Percentiles rank a stretch among this genome's conserved stretches.
phyloP scores from a whole-genome alignment of 495 filamentous ascomycete genomes.

The Talaromyces nanjingensis region DNA sequence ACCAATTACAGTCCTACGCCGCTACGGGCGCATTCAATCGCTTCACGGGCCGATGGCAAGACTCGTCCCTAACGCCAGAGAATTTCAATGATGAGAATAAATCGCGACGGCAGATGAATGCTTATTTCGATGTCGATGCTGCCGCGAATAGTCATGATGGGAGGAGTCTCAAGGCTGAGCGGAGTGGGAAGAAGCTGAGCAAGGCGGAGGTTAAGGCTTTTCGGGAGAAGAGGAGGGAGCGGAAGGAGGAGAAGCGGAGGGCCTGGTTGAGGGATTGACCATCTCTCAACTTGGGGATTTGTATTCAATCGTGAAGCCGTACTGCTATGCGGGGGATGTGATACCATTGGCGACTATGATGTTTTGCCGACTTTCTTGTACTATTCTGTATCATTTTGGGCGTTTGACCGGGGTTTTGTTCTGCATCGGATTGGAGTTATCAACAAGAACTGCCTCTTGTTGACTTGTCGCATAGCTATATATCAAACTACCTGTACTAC shows the following conservation, averaged over 20 bases:
- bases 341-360: not conserved
- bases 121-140: conserved; percentile 96
- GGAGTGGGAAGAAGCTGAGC: conserved; percentile 77
- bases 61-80: conserved; percentile 53
- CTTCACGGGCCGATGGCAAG: conserved; percentile 84
- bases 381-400: conserved; percentile 9
- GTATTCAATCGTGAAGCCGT: not conserved
- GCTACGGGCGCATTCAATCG: conserved; percentile 79
- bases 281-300: not conserved
- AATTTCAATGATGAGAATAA: conserved; percentile 86
- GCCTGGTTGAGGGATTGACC: conserved; percentile 83
- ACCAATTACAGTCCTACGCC: conserved; percentile 46
- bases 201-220: conserved; percentile 76
- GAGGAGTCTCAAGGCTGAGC: conserved; percentile 83
- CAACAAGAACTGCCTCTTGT: not conserved
- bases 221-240: conserved; percentile 68
- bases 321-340: not conserved
- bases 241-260: conserved; percentile 89
- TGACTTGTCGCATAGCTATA: not conserved
- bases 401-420: not conserved
- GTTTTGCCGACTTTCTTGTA: conserved; percentile 7
- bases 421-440: conserved; percentile 8
- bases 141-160: conserved; percentile 92
- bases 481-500: not conserved
- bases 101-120: conserved; percentile 79